phyloP scores from a whole-genome alignment of 345 rosid genomes.

The Fremontodendron californicum region DNA sequence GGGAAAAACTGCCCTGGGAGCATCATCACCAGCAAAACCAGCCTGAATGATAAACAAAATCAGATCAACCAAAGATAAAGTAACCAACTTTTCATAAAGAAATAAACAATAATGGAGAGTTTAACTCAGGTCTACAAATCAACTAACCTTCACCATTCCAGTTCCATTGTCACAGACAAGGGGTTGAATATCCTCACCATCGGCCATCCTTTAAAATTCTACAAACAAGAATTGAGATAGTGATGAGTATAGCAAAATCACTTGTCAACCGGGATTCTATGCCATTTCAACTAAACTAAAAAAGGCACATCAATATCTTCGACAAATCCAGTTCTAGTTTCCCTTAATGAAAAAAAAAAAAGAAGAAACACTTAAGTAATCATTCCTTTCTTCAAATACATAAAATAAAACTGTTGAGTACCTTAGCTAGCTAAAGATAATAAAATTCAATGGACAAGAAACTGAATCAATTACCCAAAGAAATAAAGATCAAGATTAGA shows the following conservation, averaged over 20 bases:
- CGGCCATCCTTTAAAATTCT: slow-evolving; percentile 18
- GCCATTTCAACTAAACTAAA: background rate
- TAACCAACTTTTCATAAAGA: background rate
- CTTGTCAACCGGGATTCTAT: background rate
- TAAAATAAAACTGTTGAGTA: background rate
- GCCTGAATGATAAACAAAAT: slow-evolving; percentile 26
- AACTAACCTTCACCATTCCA: slow-evolving; percentile 25
- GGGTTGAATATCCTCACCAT: slow-evolving; percentile 23
- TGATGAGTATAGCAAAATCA: background rate
- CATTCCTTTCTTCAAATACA: background rate
- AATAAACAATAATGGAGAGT: background rate
- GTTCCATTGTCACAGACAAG: slow-evolving; percentile 24
- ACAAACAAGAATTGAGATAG: background rate
- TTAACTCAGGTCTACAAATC: background rate
- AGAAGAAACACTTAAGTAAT: background rate
- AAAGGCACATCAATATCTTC: background rate
- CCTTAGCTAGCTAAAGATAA: background rate
- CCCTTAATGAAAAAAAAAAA: no score
- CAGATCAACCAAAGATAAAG: background rate
- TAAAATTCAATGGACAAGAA: background rate
- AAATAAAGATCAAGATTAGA: background rate
- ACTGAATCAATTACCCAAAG: background rate
- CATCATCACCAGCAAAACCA: slow-evolving; percentile 50
- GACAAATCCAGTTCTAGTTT: background rate
- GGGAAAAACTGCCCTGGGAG: slow-evolving; percentile 48